Conservation (phyloP, 176 grass and related monocot genomes). For the Musa schizocarpa region DNA sequence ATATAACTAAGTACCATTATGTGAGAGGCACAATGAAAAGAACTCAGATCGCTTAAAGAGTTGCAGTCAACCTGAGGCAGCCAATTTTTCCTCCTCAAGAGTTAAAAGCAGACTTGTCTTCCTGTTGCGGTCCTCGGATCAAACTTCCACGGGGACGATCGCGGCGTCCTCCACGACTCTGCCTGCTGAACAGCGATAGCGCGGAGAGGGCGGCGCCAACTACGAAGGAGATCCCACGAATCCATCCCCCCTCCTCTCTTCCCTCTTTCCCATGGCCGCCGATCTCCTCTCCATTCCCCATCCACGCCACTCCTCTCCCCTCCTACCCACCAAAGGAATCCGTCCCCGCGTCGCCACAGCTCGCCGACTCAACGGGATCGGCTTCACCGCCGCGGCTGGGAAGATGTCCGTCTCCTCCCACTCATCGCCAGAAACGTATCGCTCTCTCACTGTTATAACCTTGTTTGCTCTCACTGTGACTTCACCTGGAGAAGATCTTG, state of each 20-base stretch:
- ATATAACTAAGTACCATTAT: too few species aligned
- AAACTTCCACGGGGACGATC: background rate
- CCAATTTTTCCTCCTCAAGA: too few species aligned
- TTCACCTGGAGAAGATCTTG: too few species aligned
- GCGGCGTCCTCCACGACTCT: background rate
- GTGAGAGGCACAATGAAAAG: too few species aligned
- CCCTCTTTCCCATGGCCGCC: background rate
- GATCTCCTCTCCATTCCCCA: background rate
- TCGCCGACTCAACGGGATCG: background rate
- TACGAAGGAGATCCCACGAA: background rate
- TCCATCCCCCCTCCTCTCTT: background rate
- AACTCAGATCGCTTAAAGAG: too few species aligned
- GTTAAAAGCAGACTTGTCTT: too few species aligned
- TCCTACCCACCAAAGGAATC: background rate
- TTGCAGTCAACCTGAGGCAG: too few species aligned
- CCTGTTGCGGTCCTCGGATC: too few species aligned
- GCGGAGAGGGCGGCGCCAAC: background rate
- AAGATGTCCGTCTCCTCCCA: background rate
- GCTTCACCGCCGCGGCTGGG: background rate
- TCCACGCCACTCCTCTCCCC: background rate
- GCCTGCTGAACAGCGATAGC: background rate
- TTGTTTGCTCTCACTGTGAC: background rate
- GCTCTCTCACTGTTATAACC: background rate
- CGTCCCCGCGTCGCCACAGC: background rate
- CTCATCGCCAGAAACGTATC: background rate